Evolutionary conservation across 331 rosid species (phyloP), one percentile per base, ranked within the genome.

Genomic region (Quercus phellos): DNA sequence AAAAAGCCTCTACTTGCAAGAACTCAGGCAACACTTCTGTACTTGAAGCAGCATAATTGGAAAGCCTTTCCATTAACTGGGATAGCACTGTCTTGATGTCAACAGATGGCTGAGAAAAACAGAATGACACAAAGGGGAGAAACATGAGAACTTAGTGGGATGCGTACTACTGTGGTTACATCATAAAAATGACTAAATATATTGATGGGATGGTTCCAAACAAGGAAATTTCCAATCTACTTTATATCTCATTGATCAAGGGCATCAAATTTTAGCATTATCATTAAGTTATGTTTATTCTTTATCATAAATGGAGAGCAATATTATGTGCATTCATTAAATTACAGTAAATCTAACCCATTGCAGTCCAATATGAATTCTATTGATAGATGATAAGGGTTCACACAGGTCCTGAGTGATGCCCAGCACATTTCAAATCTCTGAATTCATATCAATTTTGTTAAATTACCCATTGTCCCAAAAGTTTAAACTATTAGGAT

Each of bases 1-100:
- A 89, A 90, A 95, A 95, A 56, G 99, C 99, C 89, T 95, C 98
- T 72, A 95, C 99, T 90, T 93, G 98, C 87, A 95, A 89, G 77
- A 95, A 95, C 84, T 95, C 99, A 14, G 99, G 99, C 78, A 95
- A 80, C 79, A 93, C 97, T 87, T 95, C 99, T 22, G 90, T 60
- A 84, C 98, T 95, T 74, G 99, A 95, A 59, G 98, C 97, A 75
- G 99, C 98, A 84, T 95, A 93, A 77, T 95, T 90, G 51, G 99
- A 91, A 83, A 95, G 98, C 79, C 99, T 91, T 80, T 95, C 96
- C 99, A 95, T 95, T 75, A 95, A 87, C 78, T 90, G 99, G 83
- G 99, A 95, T 74, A 95, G 88, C 68, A 95, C 94, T 16, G 93
- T 93, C 91, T 95, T 95, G 90, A 95, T 88, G 77, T 95, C 99